Percentiles rank a stretch among this genome's conserved stretches.
phyloP scores from a whole-genome alignment of 2,329 filamentous ascomycete genomes.

The Fusarium begoniae region DNA sequence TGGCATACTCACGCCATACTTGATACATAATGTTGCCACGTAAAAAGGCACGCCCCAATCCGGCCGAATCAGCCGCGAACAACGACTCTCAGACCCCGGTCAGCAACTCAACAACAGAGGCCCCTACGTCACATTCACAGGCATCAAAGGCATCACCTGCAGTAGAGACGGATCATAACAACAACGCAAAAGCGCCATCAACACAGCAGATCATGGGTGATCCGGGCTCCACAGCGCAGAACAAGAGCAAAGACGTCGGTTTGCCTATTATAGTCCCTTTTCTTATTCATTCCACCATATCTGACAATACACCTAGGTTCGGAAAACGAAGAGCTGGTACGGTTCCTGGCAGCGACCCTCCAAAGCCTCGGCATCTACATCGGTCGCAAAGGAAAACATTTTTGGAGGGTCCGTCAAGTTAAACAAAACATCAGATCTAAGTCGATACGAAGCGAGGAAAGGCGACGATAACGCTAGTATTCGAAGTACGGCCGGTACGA shows the following conservation, averaged over 20 bases:
- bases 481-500: conserved; percentile 38
- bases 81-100: conserved; percentile 22
- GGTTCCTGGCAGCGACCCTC: conserved; percentile 66
- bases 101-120: conserved; percentile 22
- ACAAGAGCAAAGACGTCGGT: conserved; percentile 29
- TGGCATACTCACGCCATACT: conserved; percentile 2
- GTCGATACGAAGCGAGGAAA: conserved; percentile 59
- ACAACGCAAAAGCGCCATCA: conserved; percentile 24
- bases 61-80: conserved; percentile 34
- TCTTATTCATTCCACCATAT: not conserved
- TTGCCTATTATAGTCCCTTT: not conserved
- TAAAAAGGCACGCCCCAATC: conserved; percentile 47
- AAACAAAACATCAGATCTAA: conserved; percentile 57
- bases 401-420: conserved; percentile 63
- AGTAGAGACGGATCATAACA: conserved; percentile 27
- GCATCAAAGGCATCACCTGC: conserved; percentile 33
- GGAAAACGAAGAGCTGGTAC: conserved; percentile 69
- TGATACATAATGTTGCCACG: conserved; percentile 44
- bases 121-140: conserved; percentile 44
- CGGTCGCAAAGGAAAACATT: conserved; percentile 69
- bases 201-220: conserved; percentile 27
- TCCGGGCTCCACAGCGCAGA: conserved; percentile 1
- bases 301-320: conserved; percentile 50
- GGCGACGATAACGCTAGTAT: conserved; percentile 46
- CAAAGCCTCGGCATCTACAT: conserved; percentile 68